Conservation (phyloP, 192 early-diverging fungal species). For the Fimicolochytrium jonesii region DNA sequence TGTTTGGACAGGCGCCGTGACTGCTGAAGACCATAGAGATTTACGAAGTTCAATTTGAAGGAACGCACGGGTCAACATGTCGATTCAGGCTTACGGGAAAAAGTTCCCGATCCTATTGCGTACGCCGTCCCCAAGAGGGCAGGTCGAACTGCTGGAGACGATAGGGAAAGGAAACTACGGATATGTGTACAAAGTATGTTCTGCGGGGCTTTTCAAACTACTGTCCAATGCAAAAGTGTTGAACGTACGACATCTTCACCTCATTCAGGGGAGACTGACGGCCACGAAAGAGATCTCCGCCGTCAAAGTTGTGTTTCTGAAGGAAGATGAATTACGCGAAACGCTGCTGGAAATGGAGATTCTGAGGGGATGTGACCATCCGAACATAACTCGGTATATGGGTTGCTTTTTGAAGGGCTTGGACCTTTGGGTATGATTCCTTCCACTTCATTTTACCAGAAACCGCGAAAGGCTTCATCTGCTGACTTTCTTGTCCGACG, state of each 20-base stretch:
- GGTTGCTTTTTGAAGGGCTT: constrained; percentile 58
- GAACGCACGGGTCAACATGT: too few species aligned
- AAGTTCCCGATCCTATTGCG: constrained; percentile 59
- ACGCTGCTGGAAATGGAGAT: constrained; percentile 70
- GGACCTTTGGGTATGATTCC: constrained; percentile 54
- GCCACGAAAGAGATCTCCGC: constrained; percentile 50
- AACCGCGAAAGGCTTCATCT: too few species aligned
- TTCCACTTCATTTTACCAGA: too few species aligned
- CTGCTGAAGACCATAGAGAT: too few species aligned
- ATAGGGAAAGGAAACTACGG: constrained; percentile 70
- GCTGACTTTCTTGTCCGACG: constrained; percentile 7
- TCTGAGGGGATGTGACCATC: constrained; percentile 50
- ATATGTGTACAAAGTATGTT: constrained; percentile 63
- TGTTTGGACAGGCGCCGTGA: too few species aligned
- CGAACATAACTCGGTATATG: constrained; percentile 56
- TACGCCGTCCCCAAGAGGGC: constrained; percentile 52
- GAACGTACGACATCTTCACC: neutral
- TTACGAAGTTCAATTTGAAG: too few species aligned
- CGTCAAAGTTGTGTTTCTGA: constrained; percentile 61
- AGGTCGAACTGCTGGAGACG: constrained; percentile 62
- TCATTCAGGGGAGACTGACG: constrained; percentile 45
- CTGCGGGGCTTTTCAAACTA: neutral
- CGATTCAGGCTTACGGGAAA: constrained; percentile 50
- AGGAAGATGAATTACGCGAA: constrained; percentile 62
- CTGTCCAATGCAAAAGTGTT: neutral